Evolutionary conservation across 495 filamentous ascomycete species (phyloP), one percentile per base, ranked within the genome.

Genomic region (Neurospora intermedia): DNA sequence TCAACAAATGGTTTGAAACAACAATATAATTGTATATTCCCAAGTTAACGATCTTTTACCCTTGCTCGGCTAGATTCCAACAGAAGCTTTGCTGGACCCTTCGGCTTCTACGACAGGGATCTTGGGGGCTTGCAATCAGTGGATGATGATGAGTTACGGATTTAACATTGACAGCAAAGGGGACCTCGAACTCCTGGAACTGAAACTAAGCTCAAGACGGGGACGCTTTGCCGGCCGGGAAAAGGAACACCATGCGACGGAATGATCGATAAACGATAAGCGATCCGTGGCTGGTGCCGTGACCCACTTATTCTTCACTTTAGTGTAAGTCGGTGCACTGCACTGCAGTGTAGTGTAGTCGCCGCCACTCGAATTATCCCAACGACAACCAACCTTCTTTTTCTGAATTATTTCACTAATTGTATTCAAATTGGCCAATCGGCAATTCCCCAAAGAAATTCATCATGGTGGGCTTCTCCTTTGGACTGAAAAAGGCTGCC

Each of bases 391-490:
- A 38, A 38, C 35, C 35, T 38, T 66, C 54, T 16, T 15, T 8
- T 62, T 15, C 23, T 62, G 23, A 62, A 62, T 16, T 31, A 15
- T 62, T 35, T 18, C 48, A 59, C 20, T 15, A 1, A 0, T 59
- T 15, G 48, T 23, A 27, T 54, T 15, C 6, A 15, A 1, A 54
- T 2, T 54, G 2, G 11, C 46, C 46, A 23, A 23, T 59, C 4
- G 1, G 27, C 27, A 31, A 23, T 27, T 15, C 35, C 13, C 15
- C 69, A 48, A 74, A 45, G 18, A 2, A 20, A 23, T 80, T 81
- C 78, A 80, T 75, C 39, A 80, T 78, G 71, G 75, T 77, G 16
- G 80, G 75, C 0, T 77, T 84, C 54, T 84, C 83, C 2, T 83
- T 84, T 18, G 83, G 83, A 27, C 74, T 84, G 10, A 84, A 84